phyloP scores from a whole-genome alignment of 148 eudicot genomes.

The Cornus florida region DNA sequence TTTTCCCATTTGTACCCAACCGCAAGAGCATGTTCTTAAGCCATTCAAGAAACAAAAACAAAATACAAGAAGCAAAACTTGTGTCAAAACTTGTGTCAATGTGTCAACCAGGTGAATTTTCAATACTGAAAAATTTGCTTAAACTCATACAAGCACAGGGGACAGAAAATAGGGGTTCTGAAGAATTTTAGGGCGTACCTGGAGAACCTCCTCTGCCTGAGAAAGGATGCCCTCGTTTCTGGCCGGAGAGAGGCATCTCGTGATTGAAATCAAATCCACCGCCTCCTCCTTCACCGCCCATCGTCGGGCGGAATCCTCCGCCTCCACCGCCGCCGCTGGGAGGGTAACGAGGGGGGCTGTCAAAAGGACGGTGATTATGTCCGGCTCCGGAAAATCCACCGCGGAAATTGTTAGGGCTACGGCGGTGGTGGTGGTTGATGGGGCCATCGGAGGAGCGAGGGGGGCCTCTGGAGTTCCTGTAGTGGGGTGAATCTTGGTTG shows the following conservation, averaged over 20 bases:
- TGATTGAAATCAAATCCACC: constrained; percentile 23
- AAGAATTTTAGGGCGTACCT: constrained; percentile 29
- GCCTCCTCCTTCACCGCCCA: constrained; percentile 21
- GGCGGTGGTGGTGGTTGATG: constrained; percentile 21
- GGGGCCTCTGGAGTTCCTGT: constrained; percentile 32
- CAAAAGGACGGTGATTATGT: constrained; percentile 38
- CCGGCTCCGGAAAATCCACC: constrained; percentile 33
- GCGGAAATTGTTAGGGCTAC: constrained; percentile 37
- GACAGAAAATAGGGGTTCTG: too few relatives aligned
- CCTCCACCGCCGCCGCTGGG: constrained; percentile 22
- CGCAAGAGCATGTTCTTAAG: neutral
- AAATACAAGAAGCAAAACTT: neutral
- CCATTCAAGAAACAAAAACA: neutral
- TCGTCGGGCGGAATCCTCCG: constrained; percentile 29
- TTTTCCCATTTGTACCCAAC: neutral
- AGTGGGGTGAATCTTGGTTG: constrained; percentile 32
- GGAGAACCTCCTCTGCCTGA: constrained; percentile 48
- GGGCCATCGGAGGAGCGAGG: constrained; percentile 50
- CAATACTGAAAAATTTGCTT: too few relatives aligned
- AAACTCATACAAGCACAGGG: too few relatives aligned
- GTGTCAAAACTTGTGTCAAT: neutral
- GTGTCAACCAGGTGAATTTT: neutral
- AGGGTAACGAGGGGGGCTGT: constrained; percentile 52
- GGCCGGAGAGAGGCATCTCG: constrained; percentile 49
- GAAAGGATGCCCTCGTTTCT: constrained; percentile 53